These are phyloP conservation scores for Saccharomyces hybrid DNA, from an alignment of 1,139 yeast genomes.

Conservation along the genomic window DNA sequence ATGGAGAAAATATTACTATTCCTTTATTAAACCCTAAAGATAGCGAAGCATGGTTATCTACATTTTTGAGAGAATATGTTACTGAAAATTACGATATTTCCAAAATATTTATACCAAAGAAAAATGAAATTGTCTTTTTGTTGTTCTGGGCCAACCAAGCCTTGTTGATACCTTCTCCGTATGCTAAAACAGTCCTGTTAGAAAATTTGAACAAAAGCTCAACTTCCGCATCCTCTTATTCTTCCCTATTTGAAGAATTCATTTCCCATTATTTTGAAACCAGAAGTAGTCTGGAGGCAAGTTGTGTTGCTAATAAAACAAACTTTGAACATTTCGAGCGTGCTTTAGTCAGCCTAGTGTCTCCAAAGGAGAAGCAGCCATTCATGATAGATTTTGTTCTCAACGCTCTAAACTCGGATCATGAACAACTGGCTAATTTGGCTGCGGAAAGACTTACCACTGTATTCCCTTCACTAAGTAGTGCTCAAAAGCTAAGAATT, in stretches of 20 bases:
- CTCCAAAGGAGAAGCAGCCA: conserved; percentile 48
- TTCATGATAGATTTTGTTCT: conserved; percentile 57
- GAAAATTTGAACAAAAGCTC: conserved; percentile 17
- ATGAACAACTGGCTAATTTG: conserved; percentile 43
- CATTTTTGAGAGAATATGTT: conserved; percentile 40
- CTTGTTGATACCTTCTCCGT: conserved; percentile 38
- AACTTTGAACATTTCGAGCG: conserved; percentile 47
- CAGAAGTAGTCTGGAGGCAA: conserved; percentile 40
- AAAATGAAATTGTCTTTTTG: conserved; percentile 38
- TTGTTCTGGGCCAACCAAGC: conserved; percentile 49
- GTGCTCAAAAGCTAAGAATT: conserved; percentile 50
- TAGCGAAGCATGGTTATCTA: conserved; percentile 41
- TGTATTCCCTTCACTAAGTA: conserved; percentile 49
- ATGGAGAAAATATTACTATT: conserved; percentile 41
- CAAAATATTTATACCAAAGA: conserved; percentile 36
- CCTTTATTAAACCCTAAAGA: conserved; percentile 64
- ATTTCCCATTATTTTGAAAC: conserved; percentile 36
- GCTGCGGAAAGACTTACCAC: conserved; percentile 46
- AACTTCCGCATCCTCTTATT: conserved; percentile 30
- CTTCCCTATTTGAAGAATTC: conserved; percentile 35
- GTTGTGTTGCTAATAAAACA: conserved; percentile 43
- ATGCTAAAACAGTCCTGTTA: conserved; percentile 39
- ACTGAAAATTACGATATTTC: conserved; percentile 42
- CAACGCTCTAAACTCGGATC: conserved; percentile 42
- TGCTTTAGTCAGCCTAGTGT: conserved; percentile 48